These are phyloP conservation scores for Malassezia caprae DNA, from an alignment of 1,284 basidiomycete genomes.

Conservation along the genomic window DNA sequence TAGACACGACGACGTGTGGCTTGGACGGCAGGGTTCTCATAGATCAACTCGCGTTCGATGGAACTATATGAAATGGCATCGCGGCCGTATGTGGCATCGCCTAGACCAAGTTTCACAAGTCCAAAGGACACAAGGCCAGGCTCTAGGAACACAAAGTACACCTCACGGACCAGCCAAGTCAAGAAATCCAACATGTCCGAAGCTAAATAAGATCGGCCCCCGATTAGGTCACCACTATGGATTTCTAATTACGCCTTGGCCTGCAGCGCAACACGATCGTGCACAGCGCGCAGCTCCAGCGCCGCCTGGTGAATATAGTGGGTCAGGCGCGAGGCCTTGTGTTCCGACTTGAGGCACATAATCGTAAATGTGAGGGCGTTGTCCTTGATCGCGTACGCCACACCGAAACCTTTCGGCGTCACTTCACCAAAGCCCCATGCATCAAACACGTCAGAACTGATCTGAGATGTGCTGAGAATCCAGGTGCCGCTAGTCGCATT, in stretches of 20 bases:
- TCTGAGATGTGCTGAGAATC: slow-evolving; percentile 83
- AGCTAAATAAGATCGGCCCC: not conserved
- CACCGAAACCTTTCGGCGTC: slow-evolving; percentile 78
- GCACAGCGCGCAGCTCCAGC: slow-evolving; percentile 45
- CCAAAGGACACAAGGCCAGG: slow-evolving; percentile 36
- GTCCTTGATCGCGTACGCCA: slow-evolving; percentile 83
- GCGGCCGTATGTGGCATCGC: slow-evolving; percentile 42
- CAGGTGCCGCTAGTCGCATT: slow-evolving; percentile 68
- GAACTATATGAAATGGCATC: slow-evolving; percentile 26
- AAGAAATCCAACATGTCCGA: not conserved
- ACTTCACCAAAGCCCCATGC: slow-evolving; percentile 97
- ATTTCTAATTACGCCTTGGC: slow-evolving; percentile 3
- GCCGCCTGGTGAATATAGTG: slow-evolving; percentile 49
- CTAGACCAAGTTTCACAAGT: slow-evolving; percentile 25
- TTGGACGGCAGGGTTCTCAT: slow-evolving; percentile 36
- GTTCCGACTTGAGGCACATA: slow-evolving; percentile 60
- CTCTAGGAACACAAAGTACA: slow-evolving; percentile 35
- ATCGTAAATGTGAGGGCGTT: slow-evolving; percentile 83
- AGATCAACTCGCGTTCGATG: slow-evolving; percentile 32
- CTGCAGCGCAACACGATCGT: slow-evolving; percentile 29
- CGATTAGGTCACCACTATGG: not conserved
- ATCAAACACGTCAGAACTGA: slow-evolving; percentile 71
- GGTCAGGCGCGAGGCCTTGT: slow-evolving; percentile 53
- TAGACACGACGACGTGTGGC: slow-evolving; percentile 28
- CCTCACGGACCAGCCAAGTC: not conserved